Percentiles rank a stretch among this genome's conserved stretches.
These are phyloP conservation scores for Apiospora kogelbergensis DNA, from an alignment of 2,329 filamentous ascomycete genomes.

Conservation along the genomic window DNA sequence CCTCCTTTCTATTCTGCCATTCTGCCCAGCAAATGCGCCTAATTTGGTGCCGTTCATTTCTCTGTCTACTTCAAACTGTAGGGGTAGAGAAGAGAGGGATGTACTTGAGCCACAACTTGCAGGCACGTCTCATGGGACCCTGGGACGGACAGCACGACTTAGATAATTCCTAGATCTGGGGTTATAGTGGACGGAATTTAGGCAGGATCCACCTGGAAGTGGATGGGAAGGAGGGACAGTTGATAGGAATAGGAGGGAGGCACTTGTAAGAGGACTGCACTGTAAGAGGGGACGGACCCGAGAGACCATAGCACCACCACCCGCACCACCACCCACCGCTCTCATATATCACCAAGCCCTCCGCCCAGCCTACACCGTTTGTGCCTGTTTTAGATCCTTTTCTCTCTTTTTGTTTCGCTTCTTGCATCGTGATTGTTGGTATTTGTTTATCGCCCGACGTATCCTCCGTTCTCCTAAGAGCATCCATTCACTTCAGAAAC, in stretches of 20 bases:
- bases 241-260: neutral
- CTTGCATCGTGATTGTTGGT: neutral
- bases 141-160: neutral
- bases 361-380: neutral
- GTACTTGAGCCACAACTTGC: neutral
- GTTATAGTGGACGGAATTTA: neutral
- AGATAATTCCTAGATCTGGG: neutral
- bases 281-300: no score
- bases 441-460: neutral
- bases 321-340: neutral
- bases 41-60: neutral
- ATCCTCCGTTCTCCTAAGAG: neutral
- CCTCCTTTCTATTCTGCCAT: neutral
- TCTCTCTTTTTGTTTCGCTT: neutral
- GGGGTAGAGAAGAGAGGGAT: neutral
- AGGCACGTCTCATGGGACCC: neutral
- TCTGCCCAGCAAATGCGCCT: neutral
- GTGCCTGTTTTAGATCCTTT: neutral
- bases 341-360: slow-evolving; percentile 4
- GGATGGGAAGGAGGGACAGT: neutral
- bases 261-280: no score
- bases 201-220: neutral
- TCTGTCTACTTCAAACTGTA: neutral
- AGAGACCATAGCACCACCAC: neutral
- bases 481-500: neutral